Conservation (phyloP, 1,139 yeast species). For the Yamadazyma aaseri region DNA sequence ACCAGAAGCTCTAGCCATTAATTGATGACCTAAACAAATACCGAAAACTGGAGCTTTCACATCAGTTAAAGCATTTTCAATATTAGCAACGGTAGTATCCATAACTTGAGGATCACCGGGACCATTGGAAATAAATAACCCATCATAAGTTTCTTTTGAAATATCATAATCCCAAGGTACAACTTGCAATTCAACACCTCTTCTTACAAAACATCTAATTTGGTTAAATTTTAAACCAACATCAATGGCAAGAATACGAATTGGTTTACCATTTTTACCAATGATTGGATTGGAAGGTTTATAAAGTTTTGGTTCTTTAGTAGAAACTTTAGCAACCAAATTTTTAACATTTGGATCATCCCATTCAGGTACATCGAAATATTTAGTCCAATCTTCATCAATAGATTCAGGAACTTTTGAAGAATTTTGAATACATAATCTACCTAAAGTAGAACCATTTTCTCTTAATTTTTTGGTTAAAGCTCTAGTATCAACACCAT, state of each 20-base stretch:
- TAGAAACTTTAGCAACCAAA: constrained; percentile 88
- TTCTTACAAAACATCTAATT: constrained; percentile 91
- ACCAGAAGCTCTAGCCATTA: constrained; percentile 93
- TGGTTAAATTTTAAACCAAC: constrained; percentile 99
- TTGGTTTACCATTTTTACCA: constrained; percentile 70
- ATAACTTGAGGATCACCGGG: constrained; percentile 98
- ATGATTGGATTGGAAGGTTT: constrained; percentile 45
- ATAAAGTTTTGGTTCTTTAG: constrained; percentile 70
- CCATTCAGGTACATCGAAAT: constrained; percentile 82
- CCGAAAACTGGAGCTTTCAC: constrained; percentile 86
- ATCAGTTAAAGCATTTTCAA: constrained; percentile 54
- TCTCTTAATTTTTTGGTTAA: constrained; percentile 91
- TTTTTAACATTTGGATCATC: constrained; percentile 89
- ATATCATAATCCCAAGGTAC: constrained; percentile 96
- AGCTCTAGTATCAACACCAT: constrained; percentile 96
- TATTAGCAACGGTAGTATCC: constrained; percentile 59
- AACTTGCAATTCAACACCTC: constrained; percentile 94
- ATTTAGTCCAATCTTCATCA: constrained; percentile 51
- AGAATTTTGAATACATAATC: constrained; percentile 61
- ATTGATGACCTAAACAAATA: constrained; percentile 98
- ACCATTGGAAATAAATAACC: constrained; percentile 95
- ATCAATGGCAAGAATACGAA: constrained; percentile 87
- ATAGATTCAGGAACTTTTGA: constrained; percentile 37
- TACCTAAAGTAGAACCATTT: constrained; percentile 90
- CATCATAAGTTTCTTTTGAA: constrained; percentile 76